These are phyloP conservation scores for Leccinum olivaceopallidum DNA, from an alignment of 768 basidiomycete species.

Conservation along the genomic window DNA sequence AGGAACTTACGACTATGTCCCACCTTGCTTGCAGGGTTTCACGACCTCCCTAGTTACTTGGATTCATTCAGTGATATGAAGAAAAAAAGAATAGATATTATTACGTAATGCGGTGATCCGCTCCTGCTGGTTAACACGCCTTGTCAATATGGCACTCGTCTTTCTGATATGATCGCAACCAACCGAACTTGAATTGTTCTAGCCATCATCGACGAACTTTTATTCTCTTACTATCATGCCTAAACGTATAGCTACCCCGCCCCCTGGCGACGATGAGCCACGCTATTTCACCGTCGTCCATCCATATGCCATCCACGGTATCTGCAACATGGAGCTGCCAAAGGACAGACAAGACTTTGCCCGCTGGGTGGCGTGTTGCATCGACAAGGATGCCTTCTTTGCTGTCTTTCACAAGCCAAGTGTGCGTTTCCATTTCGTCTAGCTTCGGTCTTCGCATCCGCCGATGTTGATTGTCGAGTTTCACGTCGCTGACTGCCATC, in stretches of 20 bases:
- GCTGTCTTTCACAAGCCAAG: conserved; percentile 47
- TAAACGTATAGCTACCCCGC: conserved; percentile 43
- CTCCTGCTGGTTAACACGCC: conserved; percentile 1
- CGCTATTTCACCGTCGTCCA: conserved; percentile 44
- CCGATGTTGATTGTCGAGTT: not conserved
- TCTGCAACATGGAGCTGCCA: conserved; percentile 42
- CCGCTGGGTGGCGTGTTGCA: conserved; percentile 45
- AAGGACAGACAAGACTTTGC: conserved; percentile 40
- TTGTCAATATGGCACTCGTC: not conserved
- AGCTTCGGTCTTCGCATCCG: not conserved
- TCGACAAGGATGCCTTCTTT: conserved; percentile 35
- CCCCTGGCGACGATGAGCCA: conserved; percentile 45
- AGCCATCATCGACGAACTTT: not conserved
- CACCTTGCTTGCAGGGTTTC: too few relatives aligned
- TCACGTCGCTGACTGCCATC: conserved; percentile 3
- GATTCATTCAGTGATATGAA: not conserved
- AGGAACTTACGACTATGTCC: too few relatives aligned
- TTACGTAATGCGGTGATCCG: not conserved
- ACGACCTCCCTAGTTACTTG: too few relatives aligned
- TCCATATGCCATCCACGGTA: conserved; percentile 40
- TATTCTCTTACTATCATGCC: conserved; percentile 32
- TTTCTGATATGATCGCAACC: conserved; percentile 5
- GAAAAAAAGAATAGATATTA: not conserved
- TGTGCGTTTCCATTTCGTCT: conserved; percentile 31
- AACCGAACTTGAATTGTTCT: not conserved